Base-by-base conservation (phyloP, 2,329 filamentous ascomycete species). In the Fusarium piperis region DNA sequence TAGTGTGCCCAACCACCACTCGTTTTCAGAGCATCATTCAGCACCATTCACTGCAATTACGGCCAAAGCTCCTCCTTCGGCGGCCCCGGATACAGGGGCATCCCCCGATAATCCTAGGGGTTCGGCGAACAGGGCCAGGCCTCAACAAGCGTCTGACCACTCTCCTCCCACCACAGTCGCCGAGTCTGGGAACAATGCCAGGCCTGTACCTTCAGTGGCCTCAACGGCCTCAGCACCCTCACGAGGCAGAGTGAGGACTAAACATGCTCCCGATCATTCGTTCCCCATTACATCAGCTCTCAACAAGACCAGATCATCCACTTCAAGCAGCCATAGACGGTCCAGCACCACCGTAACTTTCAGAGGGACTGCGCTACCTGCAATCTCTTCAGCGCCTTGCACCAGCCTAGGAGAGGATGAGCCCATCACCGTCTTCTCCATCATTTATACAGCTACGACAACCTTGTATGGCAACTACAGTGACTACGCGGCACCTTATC, bases 371-470 rank as follows among this genome's bases (percentile, higher is more conserved):
- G 38, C 65, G 30, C 68, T 69, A 59, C 51, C 69, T 35, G 59
- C 69, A 38, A 64, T 65, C 20, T 70, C 70, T 4, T 68, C 71
- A 13, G 66, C 76, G 13, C 72, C 77, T 7, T 85, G 84, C 69
- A 83, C 80, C 13, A 73, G 75, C n/a, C 62, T 80, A 0, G 58
- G 70, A 7, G 62, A 64, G 3, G 64, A 74, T 18, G 79, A 82
- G 48, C 76, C 78, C 8, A 66, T 81, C 6, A 84, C 80, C 1
- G 74, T 82, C 11, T 86, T 82, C 76, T 83, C 82, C 3, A 80
- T 88, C 36, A 76, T 86, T 18, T 82, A 88, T 77, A 87, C 85
- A 4, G 79, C 83, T 23, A 88, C 87, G 2, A 79, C 84, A 56
- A 88, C 86, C 18, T 85, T 86, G 76, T 81, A 76, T 10, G 85